Percentiles rank a stretch among this genome's conserved stretches.
phyloP scores from a whole-genome alignment of 192 early-diverging fungal genomes.

The Coemansia sp. region DNA sequence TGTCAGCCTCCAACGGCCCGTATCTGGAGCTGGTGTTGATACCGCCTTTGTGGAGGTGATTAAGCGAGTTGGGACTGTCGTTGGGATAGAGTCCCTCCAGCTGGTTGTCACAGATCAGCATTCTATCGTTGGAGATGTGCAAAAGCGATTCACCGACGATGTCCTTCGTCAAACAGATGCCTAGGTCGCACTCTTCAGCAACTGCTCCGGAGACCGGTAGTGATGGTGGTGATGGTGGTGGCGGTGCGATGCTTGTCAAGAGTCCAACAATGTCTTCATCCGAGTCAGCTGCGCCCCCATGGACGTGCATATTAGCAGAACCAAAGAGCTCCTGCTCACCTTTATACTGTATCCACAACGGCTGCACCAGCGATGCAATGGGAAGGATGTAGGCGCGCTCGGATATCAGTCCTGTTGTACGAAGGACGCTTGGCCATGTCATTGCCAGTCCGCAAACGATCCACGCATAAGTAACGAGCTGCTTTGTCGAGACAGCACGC shows the following conservation, averaged over 20 bases:
- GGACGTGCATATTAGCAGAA: conserved; percentile 4
- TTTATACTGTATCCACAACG: conserved; percentile 33
- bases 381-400: conserved; percentile 51
- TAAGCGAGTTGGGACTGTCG: not conserved
- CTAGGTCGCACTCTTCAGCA: not conserved
- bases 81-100: not conserved
- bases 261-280: not conserved
- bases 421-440: conserved; percentile 52
- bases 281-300: not conserved
- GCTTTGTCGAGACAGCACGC: conserved; percentile 17
- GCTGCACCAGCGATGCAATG: conserved; percentile 41
- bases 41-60: not conserved
- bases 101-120: not conserved
- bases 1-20: not conserved
- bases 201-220: not conserved
- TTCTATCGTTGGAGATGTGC: not conserved
- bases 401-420: conserved; percentile 47
- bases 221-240: too few relatives aligned
- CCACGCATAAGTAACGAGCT: conserved; percentile 42
- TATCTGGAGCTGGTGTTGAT: not conserved
- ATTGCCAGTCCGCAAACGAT: conserved; percentile 42
- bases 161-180: not conserved
- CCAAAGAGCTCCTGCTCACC: conserved; percentile 18
- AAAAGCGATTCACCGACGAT: not conserved
- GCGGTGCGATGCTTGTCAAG: not conserved